phyloP scores from a whole-genome alignment of 2,329 filamentous ascomycete genomes.

The Monosporascus sp. region DNA sequence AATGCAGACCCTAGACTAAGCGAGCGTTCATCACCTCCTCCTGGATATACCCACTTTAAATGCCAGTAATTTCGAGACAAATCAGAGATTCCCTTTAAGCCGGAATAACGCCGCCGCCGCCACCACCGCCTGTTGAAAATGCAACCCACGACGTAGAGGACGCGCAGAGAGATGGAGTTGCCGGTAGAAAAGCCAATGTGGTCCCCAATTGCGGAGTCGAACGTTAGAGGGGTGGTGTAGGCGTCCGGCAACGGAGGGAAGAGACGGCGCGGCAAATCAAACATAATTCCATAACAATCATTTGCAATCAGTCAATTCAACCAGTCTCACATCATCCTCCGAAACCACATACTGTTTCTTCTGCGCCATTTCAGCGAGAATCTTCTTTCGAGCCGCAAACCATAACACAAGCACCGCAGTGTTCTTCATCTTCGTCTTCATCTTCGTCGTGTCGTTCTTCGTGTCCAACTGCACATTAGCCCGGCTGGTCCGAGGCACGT shows the following conservation, averaged over 20 bases:
- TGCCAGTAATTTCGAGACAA: not conserved
- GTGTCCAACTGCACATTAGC: slow-evolving; percentile 21
- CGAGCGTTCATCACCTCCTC: not conserved
- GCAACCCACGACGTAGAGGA: not conserved
- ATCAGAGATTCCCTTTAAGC: not conserved
- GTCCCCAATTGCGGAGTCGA: not conserved
- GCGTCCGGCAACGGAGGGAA: not conserved
- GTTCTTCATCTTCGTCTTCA: slow-evolving; percentile 13
- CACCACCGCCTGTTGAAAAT: not conserved
- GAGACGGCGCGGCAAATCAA: too few relatives aligned
- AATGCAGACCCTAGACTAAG: not conserved
- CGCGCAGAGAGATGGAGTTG: not conserved
- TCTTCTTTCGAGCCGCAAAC: not conserved
- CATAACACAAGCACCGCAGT: not conserved
- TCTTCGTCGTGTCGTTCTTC: slow-evolving; percentile 28
- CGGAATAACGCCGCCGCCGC: not conserved
- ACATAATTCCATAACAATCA: too few relatives aligned
- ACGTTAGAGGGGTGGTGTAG: not conserved
- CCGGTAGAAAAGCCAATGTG: not conserved
- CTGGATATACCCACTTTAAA: not conserved
- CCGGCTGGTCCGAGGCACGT: slow-evolving; percentile 12
- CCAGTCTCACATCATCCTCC: too few relatives aligned
- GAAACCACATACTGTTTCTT: too few relatives aligned
- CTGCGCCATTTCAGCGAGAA: not conserved
- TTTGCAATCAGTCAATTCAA: too few relatives aligned